phyloP scores from a whole-genome alignment of 164 flowering plant species.

The Annona cherimola region DNA sequence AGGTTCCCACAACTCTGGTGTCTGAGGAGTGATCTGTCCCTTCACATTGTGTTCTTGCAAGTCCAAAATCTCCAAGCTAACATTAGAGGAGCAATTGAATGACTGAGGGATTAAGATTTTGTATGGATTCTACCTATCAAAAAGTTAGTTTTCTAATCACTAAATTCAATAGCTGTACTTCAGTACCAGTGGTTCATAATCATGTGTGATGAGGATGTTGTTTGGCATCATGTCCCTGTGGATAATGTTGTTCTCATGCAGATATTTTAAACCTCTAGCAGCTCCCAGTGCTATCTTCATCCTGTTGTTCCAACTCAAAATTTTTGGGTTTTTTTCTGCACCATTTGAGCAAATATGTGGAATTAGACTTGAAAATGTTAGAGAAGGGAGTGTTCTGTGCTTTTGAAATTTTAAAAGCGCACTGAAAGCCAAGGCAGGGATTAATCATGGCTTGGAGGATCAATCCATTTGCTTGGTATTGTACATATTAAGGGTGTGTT shows the following conservation, averaged over 20 bases:
- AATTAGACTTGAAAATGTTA: not conserved
- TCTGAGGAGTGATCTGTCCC: conserved; percentile 36
- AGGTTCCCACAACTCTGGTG: conserved; percentile 54
- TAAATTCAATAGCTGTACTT: not conserved
- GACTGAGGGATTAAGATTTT: not conserved
- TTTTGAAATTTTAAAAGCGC: not conserved
- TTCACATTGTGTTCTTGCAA: conserved; percentile 49
- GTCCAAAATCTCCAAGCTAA: conserved; percentile 78
- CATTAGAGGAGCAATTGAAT: conserved; percentile 6
- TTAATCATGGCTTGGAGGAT: not conserved
- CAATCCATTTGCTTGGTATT: not conserved
- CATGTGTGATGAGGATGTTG: conserved; percentile 69
- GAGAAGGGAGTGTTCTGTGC: not conserved
- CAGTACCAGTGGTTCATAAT: conserved; percentile 54
- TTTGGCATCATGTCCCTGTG: conserved; percentile 71
- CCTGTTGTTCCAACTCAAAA: conserved; percentile 52
- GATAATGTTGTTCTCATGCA: conserved; percentile 54
- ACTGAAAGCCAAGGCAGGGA: not conserved
- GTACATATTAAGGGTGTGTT: too few species aligned
- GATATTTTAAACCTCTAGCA: conserved; percentile 50
- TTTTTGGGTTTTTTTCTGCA: conserved; percentile 31
- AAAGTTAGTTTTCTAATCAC: not conserved
- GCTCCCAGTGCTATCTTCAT: conserved; percentile 59
- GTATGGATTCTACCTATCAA: not conserved
- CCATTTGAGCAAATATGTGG: conserved; percentile 9